A percentile compares a stretch with the other conserved stretches of the same genome.
These are phyloP conservation scores for Heliamphora exappendiculata DNA, from an alignment of 148 eudicot species.

Conservation along the genomic window DNA sequence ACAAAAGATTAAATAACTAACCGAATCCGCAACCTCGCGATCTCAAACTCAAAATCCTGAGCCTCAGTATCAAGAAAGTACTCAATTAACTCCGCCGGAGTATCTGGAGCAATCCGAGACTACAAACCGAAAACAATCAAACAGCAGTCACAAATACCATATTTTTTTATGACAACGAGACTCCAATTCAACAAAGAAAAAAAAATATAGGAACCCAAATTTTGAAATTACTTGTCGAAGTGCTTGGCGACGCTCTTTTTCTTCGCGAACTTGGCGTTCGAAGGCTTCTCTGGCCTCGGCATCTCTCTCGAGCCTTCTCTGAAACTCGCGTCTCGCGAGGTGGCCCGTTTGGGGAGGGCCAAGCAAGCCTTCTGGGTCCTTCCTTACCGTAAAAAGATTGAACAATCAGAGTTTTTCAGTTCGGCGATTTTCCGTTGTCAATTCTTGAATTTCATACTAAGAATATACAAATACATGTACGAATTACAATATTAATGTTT, in stretches of 20 bases:
- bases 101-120: constrained; percentile 73
- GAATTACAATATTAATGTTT: not conserved
- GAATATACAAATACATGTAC: too few relatives aligned
- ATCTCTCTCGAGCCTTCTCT: constrained; percentile 57
- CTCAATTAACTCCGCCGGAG: constrained; percentile 52
- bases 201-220: not conserved
- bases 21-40: constrained; percentile 82
- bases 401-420: not conserved
- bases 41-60: constrained; percentile 84
- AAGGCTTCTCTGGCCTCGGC: constrained; percentile 67
- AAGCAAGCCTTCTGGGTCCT: constrained; percentile 90
- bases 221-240: constrained; percentile 51
- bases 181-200: not conserved
- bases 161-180: not conserved
- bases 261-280: constrained; percentile 60
- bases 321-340: constrained; percentile 55
- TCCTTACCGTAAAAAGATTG: constrained; percentile 22
- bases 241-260: constrained; percentile 56
- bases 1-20: constrained; percentile 16
- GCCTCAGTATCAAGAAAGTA: constrained; percentile 96
- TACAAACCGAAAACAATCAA: constrained; percentile 12
- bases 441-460: not conserved
- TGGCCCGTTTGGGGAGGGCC: constrained; percentile 64
- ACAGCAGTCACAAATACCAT: not conserved
- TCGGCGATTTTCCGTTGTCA: not conserved